phyloP scores from a whole-genome alignment of 352 stramenopile genomes.

The Bremia lactucae region DNA sequence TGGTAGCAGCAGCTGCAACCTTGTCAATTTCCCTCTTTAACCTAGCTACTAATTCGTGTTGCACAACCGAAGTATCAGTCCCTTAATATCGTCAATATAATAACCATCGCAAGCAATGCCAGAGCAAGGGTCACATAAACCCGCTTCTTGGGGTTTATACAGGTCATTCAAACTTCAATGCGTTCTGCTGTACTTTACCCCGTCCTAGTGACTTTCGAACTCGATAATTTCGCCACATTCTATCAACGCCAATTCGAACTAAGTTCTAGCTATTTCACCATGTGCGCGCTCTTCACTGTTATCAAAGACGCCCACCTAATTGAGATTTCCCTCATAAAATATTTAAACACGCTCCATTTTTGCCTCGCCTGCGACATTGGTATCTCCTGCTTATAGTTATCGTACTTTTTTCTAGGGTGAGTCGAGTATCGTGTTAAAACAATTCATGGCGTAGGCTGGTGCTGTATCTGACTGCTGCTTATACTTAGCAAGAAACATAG shows the following conservation, averaged over 20 bases:
- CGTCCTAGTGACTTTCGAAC: slow-evolving; percentile 65
- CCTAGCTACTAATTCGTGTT: slow-evolving; percentile 28
- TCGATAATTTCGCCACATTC: slow-evolving; percentile 98
- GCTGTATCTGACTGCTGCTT: slow-evolving; percentile 53
- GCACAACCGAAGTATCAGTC: slow-evolving; percentile 56
- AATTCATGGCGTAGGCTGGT: slow-evolving; percentile 54
- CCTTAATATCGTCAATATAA: slow-evolving; percentile 69
- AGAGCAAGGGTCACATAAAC: slow-evolving; percentile 45
- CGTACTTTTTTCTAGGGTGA: slow-evolving; percentile 76
- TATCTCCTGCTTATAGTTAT: slow-evolving; percentile 76
- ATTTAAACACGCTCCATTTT: slow-evolving; percentile 96
- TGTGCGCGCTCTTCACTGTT: not conserved
- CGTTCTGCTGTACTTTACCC: slow-evolving; percentile 92
- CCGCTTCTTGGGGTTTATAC: slow-evolving; percentile 79
- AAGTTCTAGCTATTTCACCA: not conserved
- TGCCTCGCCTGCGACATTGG: slow-evolving; percentile 72
- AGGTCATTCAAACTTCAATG: slow-evolving; percentile 95
- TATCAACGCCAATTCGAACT: slow-evolving; percentile 59
- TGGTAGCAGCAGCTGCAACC: slow-evolving; percentile 4
- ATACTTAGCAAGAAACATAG: slow-evolving; percentile 52
- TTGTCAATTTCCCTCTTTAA: slow-evolving; percentile 26
- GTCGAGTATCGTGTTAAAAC: slow-evolving; percentile 50
- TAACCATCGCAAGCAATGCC: slow-evolving; percentile 43
- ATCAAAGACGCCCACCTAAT: slow-evolving; percentile 34
- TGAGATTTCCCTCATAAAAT: slow-evolving; percentile 98